Conservation (phyloP, 2,329 filamentous ascomycete genomes). For the Paracoccidioides brasiliensis region DNA sequence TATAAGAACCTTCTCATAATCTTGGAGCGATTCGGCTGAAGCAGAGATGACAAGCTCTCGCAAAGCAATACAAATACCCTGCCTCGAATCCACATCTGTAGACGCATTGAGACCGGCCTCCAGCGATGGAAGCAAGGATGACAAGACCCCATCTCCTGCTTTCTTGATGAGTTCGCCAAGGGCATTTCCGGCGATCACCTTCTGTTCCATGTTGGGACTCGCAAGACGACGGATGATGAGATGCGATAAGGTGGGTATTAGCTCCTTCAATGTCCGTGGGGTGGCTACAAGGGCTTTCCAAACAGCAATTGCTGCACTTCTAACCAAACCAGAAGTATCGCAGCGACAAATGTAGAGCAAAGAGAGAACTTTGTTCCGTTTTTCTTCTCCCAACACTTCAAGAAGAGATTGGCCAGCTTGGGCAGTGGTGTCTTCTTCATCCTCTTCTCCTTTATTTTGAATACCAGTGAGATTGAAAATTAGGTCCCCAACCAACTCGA, state of each 20-base stretch:
- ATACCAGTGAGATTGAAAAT: conserved; percentile 97
- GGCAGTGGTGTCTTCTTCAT: conserved; percentile 62
- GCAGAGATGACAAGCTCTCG: conserved; percentile 87
- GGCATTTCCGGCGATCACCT: conserved; percentile 94
- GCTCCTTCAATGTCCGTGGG: conserved; percentile 82
- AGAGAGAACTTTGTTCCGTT: conserved; percentile 93
- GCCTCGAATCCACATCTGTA: conserved; percentile 81
- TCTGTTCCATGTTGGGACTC: conserved; percentile 96
- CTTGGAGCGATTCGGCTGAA: conserved; percentile 74
- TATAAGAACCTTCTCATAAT: conserved; percentile 89
- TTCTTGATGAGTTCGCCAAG: conserved; percentile 94
- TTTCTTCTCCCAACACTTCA: conserved; percentile 88
- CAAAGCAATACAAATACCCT: conserved; percentile 93
- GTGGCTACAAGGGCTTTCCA: conserved; percentile 96
- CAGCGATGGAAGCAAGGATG: conserved; percentile 76
- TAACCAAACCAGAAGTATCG: conserved; percentile 86
- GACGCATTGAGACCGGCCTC: conserved; percentile 82
- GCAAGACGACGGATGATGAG: conserved; percentile 87
- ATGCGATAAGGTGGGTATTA: conserved; percentile 87
- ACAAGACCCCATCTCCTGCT: conserved; percentile 83
- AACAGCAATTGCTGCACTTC: conserved; percentile 76
- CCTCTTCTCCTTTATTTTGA: conserved; percentile 60
- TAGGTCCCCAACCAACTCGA: conserved; percentile 90
- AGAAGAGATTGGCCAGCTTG: conserved; percentile 89
- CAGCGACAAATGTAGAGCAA: conserved; percentile 94